Evolutionary conservation across 139 green algal species (phyloP).

Genomic region (Haematococcus lacustris): DNA sequence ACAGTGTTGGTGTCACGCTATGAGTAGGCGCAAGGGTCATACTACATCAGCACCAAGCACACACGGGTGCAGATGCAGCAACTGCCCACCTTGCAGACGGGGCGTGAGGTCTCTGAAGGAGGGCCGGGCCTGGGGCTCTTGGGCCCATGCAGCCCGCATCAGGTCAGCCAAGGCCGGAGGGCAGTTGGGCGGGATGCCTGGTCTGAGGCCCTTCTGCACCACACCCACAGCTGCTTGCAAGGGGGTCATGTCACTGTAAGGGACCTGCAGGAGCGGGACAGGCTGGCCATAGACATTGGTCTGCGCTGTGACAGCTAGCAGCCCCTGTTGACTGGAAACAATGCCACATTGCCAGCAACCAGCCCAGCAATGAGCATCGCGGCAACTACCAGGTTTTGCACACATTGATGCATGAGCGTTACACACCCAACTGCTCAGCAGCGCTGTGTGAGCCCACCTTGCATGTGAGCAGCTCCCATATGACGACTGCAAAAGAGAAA

Average conservation of each 20-base stretch:
- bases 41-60: not conserved
- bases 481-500: conserved; percentile 82
- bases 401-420: not conserved
- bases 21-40: not conserved
- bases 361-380: not conserved
- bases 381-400: not conserved
- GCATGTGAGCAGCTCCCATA: conserved; percentile 93
- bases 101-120: conserved; percentile 54
- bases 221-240: conserved; percentile 85
- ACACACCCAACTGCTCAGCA: not conserved
- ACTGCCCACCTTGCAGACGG: conserved; percentile 26
- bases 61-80: not conserved
- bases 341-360: not conserved
- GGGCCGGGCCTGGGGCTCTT: conserved; percentile 26
- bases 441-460: conserved; percentile 32
- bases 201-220: conserved; percentile 95
- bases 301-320: not conserved
- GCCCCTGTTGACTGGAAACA: not conserved
- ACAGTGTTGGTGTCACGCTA: not conserved
- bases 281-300: not conserved
- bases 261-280: conserved; percentile 41
- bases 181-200: conserved; percentile 59
- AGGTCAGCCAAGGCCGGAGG: conserved; percentile 60
- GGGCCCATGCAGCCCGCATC: conserved; percentile 63
- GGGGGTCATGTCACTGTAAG: conserved; percentile 90